Conservation (phyloP, 139 green algal species). For the Chlamydomonas schloesseri region DNA sequence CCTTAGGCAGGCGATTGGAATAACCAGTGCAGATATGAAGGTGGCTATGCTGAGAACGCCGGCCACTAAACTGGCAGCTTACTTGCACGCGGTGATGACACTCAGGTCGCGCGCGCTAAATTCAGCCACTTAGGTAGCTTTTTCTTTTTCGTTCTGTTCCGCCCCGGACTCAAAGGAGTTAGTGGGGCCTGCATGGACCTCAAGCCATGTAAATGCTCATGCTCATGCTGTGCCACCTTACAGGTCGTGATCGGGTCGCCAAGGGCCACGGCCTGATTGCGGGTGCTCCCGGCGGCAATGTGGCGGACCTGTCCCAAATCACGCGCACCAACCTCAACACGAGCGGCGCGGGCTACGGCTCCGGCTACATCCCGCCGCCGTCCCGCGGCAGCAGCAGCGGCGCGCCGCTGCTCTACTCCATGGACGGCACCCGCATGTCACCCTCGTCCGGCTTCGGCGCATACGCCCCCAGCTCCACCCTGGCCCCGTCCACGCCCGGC, state of each 20-base stretch:
- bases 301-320: slow-evolving; percentile 26
- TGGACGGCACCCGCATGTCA: background rate
- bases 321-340: slow-evolving; percentile 22
- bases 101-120: too few species aligned
- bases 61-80: too few species aligned
- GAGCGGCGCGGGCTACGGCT: background rate
- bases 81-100: too few species aligned
- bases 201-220: too few species aligned
- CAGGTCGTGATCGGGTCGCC: slow-evolving; percentile 25
- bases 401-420: background rate
- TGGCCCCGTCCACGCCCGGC: background rate
- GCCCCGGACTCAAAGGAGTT: too few species aligned
- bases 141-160: too few species aligned
- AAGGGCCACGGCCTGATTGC: slow-evolving; percentile 30
- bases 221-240: too few species aligned
- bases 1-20: too few species aligned
- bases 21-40: too few species aligned
- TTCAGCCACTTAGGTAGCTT: too few species aligned
- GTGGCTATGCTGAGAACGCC: too few species aligned
- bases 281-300: background rate
- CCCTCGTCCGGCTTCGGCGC: background rate
- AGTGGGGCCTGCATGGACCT: too few species aligned
- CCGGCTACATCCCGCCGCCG: background rate
- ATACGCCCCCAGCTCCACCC: background rate
- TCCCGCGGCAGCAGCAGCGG: background rate